Percentiles rank a stretch among this genome's conserved stretches.
phyloP scores from a whole-genome alignment of 2,329 filamentous ascomycete species.

The Whalleya microplaca region DNA sequence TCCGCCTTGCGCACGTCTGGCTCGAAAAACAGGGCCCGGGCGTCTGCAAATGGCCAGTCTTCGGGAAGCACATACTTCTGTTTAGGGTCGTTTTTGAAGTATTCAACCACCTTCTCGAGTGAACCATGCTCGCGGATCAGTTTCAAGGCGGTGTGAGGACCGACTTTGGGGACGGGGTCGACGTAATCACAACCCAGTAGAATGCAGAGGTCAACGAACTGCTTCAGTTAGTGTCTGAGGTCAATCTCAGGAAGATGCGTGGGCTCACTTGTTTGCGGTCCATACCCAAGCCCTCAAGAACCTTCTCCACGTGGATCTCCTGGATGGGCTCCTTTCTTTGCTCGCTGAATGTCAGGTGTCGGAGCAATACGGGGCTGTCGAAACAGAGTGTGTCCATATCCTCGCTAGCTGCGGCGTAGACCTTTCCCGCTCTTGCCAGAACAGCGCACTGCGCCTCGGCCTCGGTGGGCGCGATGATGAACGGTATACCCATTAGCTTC shows the following conservation, averaged over 20 bases:
- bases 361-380: constrained; percentile 84
- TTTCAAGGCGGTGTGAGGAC: constrained; percentile 88
- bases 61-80: constrained; percentile 85
- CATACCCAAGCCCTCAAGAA: constrained; percentile 86
- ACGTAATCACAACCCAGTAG: constrained; percentile 97
- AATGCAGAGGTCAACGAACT: constrained; percentile 98
- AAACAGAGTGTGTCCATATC: constrained; percentile 99
- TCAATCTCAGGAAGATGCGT: background rate
- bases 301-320: constrained; percentile 87
- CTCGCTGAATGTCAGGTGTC: constrained; percentile 95
- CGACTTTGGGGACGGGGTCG: constrained; percentile 93
- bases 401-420: constrained; percentile 94
- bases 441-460: constrained; percentile 96
- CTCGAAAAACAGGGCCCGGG: constrained; percentile 86
- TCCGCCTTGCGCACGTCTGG: constrained; percentile 86
- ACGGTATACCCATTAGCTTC: constrained; percentile 95
- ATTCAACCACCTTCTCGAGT: constrained; percentile 84
- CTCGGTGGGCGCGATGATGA: constrained; percentile 92
- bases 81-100: constrained; percentile 75
- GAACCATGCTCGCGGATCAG: constrained; percentile 90
- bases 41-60: constrained; percentile 96
- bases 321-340: constrained; percentile 97
- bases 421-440: constrained; percentile 87
- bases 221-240: constrained; percentile 13
- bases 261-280: constrained; percentile 74